Conservation (phyloP, 2,329 filamentous ascomycete genomes). For the Leptographium lundbergii region DNA sequence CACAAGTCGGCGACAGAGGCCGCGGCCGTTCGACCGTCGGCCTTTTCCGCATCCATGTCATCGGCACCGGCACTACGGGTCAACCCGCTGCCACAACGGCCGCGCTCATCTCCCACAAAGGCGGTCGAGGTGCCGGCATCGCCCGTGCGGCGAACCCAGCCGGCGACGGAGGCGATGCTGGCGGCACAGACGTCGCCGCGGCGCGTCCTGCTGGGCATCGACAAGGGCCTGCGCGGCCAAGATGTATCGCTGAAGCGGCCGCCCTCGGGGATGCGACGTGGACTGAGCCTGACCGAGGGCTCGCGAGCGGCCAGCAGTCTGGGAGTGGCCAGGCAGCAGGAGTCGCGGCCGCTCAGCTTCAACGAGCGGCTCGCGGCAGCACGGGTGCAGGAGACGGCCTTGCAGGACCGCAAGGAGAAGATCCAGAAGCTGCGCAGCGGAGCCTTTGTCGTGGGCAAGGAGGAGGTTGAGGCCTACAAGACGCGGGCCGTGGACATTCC, state of each 20-base stretch:
- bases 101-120: constrained; percentile 4
- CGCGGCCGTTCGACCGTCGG: not conserved
- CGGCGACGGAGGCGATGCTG: constrained; percentile 19
- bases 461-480: constrained; percentile 49
- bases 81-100: not conserved
- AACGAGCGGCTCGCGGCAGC: constrained; percentile 74
- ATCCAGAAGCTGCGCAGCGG: constrained; percentile 40
- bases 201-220: constrained; percentile 71
- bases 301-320: not conserved
- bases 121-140: constrained; percentile 62
- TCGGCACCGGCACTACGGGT: not conserved
- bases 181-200: constrained; percentile 59
- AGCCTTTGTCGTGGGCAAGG: constrained; percentile 42
- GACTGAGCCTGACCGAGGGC: not conserved
- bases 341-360: constrained; percentile 45
- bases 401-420: constrained; percentile 36
- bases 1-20: constrained; percentile 6
- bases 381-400: constrained; percentile 39
- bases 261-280: constrained; percentile 18
- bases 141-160: constrained; percentile 49
- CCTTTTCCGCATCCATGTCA: not conserved
- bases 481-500: constrained; percentile 42
- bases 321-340: constrained; percentile 1
- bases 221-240: constrained; percentile 68
- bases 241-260: constrained; percentile 78